Evolutionary conservation across 805 yeast genomes (phyloP), one percentile per base, ranked within the genome.

Genomic region (Wickerhamiella azyma): DNA sequence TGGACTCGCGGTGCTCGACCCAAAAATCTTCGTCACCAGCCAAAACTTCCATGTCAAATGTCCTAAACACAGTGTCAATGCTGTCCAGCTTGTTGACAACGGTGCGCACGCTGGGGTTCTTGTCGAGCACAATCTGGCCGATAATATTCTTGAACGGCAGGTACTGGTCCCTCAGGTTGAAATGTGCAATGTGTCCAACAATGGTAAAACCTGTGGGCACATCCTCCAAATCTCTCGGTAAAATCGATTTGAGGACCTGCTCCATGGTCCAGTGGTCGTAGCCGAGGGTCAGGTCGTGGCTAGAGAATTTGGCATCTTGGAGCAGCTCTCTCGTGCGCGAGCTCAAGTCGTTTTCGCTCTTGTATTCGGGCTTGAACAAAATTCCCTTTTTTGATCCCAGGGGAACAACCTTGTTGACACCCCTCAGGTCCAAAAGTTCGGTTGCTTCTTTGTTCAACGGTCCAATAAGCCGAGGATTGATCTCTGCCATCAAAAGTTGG

Each of bases 171-270:
- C 86, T 70, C 37, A 92, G 63, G 57, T 92, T 92, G 57, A 94
- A 64, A 63, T 92, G 99, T 0, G 97, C 98, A 48, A 92, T 74
- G 64, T 92, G 97, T 0, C 99, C 99, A 0, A 94, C 94, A 32
- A 78, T 76, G 1, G 97, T 84, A 61, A 83, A 92, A 0, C 97
- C 94, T 1, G 92, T 70, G 0, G 98, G 99, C 8, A 81, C 68
- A 47, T 85, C 94, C 37, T 74, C 79, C 6, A 75, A 63, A 17
- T 77, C 61, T 16, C 76, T 69, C 0, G 99, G 98, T 39, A 92
- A 62, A 3, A 86, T 74, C 0, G 94, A 74, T 39, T 70, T 67
- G 33, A 92, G 66, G 13, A 92, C 81, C 54, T 92, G 96, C 47
- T 94, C 98, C 0, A 88, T 71, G 53, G 77, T 77, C 97, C 97